Conservation (phyloP, 2,329 filamentous ascomycete species). For the Aspergillus sp. region DNA sequence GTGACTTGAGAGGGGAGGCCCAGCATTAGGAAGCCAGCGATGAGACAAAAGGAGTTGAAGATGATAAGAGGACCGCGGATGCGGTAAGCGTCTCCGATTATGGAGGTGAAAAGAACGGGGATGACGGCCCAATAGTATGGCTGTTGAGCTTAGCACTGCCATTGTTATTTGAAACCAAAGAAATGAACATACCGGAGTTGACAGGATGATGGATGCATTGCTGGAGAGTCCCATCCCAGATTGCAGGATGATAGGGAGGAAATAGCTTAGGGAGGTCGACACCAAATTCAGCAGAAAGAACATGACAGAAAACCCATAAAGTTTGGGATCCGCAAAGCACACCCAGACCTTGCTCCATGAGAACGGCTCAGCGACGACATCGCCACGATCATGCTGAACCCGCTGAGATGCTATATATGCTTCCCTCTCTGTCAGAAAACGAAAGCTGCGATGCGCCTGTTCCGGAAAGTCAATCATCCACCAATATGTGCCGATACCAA, state of each 20-base stretch:
- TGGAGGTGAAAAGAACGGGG: constrained; percentile 56
- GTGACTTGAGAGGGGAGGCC: constrained; percentile 54
- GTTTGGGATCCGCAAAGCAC: constrained; percentile 54
- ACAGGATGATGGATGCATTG: constrained; percentile 53
- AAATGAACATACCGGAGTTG: constrained; percentile 44
- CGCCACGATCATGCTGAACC: constrained; percentile 56
- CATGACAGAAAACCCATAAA: constrained; percentile 58
- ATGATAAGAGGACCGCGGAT: constrained; percentile 57
- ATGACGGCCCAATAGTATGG: constrained; percentile 63
- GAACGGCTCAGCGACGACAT: constrained; percentile 53
- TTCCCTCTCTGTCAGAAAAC: constrained; percentile 53
- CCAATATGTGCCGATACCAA: constrained; percentile 58
- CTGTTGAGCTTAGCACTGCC: constrained; percentile 8
- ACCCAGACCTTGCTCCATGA: constrained; percentile 48
- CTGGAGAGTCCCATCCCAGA: constrained; percentile 50
- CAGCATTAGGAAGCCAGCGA: constrained; percentile 59
- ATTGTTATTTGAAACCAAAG: not conserved
- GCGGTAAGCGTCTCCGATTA: constrained; percentile 55
- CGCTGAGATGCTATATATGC: constrained; percentile 50
- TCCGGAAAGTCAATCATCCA: constrained; percentile 68
- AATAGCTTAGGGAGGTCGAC: constrained; percentile 59
- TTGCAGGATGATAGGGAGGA: constrained; percentile 55
- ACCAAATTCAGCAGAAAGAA: constrained; percentile 64
- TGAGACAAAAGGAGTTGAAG: constrained; percentile 58
- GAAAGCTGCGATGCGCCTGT: constrained; percentile 49